Evolutionary conservation across 192 early-diverging fungal species (phyloP), one percentile per base, ranked within the genome.

Genomic region (Spinellus fusiger): DNA sequence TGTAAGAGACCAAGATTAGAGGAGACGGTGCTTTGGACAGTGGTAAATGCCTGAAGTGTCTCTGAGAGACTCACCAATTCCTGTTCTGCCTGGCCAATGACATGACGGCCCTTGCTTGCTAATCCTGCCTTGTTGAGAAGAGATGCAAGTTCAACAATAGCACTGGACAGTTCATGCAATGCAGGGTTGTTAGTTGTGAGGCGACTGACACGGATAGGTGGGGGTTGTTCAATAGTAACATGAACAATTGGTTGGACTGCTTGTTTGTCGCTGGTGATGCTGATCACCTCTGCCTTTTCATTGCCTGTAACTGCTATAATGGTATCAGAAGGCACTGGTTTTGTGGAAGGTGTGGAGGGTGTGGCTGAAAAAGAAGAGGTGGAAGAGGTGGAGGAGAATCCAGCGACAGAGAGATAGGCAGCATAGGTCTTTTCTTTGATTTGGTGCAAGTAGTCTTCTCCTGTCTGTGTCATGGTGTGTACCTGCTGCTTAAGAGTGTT

Each of bases 71-170:
- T 18, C 13, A n/a, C 18, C 40, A 44, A 55, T 22, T 86, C 73
- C 38, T 74, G 76, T 48, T 84, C 82, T 26, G 80, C 80, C 28
- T 81, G 73, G 49, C 70, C 78, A 16, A 86, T 79, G 33, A 87
- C 79, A 37, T 87, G 74, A 60, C 80, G 76, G 10, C 81, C 75
- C 47, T 72, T 73, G 37, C 74, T 77, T 12, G 81, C 62, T 47
- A 81, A 67, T 15, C 68, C 74, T 12, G 65, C 34, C n/a, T 69
- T 61, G 38, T 74, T 73, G 25, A 68, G 49, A 47, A 73, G 63
- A 4, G 55, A 48, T 29, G 65, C 61, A 12, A 77, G 61, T 27
- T 75, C 67, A 56, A 60, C 51, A 13, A 77, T 59, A 16, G 74
- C 54, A 32, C 63, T 63, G 18, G 70, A 63, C 5, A 75, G 40